Percentiles rank a stretch among this genome's conserved stretches.
Evolutionary conservation across 1,139 yeast species (phyloP).

Genomic region (Nakaseomyces uthaithaninus): DNA sequence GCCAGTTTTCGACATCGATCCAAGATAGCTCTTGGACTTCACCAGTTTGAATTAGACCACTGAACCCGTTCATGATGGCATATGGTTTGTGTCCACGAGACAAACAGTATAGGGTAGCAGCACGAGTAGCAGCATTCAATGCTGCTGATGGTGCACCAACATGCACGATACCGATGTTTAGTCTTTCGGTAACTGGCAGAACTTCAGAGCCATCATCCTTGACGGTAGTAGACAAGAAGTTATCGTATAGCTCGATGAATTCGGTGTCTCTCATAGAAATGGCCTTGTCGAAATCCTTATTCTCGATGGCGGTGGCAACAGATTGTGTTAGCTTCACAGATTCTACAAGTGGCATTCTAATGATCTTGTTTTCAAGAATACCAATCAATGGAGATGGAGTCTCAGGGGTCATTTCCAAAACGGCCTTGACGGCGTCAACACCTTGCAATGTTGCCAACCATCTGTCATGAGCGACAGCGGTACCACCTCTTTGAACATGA

Average conservation of each 20-base stretch:
- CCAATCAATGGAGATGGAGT: constrained; percentile 76
- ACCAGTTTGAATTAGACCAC: constrained; percentile 71
- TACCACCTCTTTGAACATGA: constrained; percentile 82
- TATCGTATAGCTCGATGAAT: constrained; percentile 56
- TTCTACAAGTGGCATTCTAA: constrained; percentile 60
- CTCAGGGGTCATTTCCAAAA: constrained; percentile 57
- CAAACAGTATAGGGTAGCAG: constrained; percentile 66
- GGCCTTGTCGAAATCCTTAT: constrained; percentile 54
- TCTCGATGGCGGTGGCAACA: constrained; percentile 59
- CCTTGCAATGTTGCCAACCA: constrained; percentile 72
- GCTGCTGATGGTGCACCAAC: constrained; percentile 85
- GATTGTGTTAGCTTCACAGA: constrained; percentile 63
- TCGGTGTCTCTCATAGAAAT: constrained; percentile 63
- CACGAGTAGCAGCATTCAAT: constrained; percentile 67
- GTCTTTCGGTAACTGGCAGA: constrained; percentile 48
- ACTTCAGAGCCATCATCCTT: constrained; percentile 48
- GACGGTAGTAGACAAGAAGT: constrained; percentile 56
- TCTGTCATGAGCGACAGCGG: constrained; percentile 75
- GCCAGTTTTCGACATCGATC: constrained; percentile 70
- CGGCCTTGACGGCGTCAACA: constrained; percentile 75
- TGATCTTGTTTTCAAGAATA: constrained; percentile 61
- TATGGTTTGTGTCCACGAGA: constrained; percentile 67
- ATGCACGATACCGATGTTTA: constrained; percentile 63
- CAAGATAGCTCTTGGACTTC: constrained; percentile 54
- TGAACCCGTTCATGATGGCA: constrained; percentile 70